Percentiles rank a stretch among this genome's conserved stretches.
Conservation (phyloP, 371 early-diverging fungal genomes). For the Rhizopus stolonifer region DNA sequence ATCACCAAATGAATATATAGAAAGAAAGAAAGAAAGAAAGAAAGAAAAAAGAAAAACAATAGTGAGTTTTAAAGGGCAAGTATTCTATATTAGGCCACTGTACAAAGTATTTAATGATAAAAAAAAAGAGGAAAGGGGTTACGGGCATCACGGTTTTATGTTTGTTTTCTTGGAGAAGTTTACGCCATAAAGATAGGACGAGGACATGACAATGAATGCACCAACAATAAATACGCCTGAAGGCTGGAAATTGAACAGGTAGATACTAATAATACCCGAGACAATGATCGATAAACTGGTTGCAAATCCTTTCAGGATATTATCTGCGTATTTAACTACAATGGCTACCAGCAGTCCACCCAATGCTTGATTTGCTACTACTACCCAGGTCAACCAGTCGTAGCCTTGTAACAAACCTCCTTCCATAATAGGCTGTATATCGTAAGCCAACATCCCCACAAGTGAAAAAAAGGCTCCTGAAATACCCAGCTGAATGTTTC, state of each 20-base stretch:
- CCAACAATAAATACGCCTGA: slow-evolving; percentile 67
- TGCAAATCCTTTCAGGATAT: slow-evolving; percentile 85
- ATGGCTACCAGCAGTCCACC: slow-evolving; percentile 82
- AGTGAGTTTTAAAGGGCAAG: too few species aligned
- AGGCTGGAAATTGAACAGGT: slow-evolving; percentile 70
- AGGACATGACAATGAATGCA: slow-evolving; percentile 54
- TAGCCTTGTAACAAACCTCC: slow-evolving; percentile 78
- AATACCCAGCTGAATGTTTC: slow-evolving; percentile 75
- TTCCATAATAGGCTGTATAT: slow-evolving; percentile 53
- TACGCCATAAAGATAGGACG: slow-evolving; percentile 59
- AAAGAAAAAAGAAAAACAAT: too few species aligned
- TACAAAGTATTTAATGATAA: not conserved
- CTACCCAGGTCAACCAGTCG: slow-evolving; percentile 64
- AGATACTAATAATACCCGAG: slow-evolving; percentile 68
- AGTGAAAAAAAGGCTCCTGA: slow-evolving; percentile 55
- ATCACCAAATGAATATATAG: too few species aligned
- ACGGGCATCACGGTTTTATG: not conserved
- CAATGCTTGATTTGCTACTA: slow-evolving; percentile 72
- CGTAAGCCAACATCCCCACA: slow-evolving; percentile 58
- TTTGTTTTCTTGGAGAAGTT: slow-evolving; percentile 9
- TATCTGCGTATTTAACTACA: slow-evolving; percentile 87
- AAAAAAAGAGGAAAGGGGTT: not conserved
- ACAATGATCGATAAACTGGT: slow-evolving; percentile 82
- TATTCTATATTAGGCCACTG: not conserved
- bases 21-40: too few species aligned